These are phyloP conservation scores for Pseudopyrenochaeta lycopersici DNA, from an alignment of 2,329 filamentous ascomycete genomes.

Conservation along the genomic window DNA sequence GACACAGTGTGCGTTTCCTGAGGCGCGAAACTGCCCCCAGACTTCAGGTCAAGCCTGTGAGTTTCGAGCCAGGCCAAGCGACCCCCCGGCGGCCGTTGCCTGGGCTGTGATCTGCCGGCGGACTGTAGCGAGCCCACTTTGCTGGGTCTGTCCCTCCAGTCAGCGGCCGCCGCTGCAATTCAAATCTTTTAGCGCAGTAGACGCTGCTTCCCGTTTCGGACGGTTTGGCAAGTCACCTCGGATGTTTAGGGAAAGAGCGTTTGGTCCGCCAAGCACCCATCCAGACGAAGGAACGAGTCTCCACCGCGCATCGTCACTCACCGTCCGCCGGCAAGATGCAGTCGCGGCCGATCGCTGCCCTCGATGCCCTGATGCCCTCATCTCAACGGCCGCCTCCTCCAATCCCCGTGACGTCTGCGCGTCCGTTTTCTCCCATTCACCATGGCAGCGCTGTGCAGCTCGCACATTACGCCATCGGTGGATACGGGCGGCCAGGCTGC, in stretches of 20 bases:
- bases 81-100: slow-evolving; percentile 22
- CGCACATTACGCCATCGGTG: slow-evolving; percentile 17
- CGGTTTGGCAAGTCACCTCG: slow-evolving; percentile 15
- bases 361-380: slow-evolving; percentile 17
- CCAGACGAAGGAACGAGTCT: not conserved
- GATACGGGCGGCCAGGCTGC: slow-evolving; percentile 1
- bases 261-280: slow-evolving; percentile 9
- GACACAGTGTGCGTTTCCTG: slow-evolving; percentile 10
- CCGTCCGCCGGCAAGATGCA: slow-evolving; percentile 14
- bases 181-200: slow-evolving; percentile 24
- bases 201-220: slow-evolving; percentile 8
- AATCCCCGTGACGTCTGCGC: not conserved
- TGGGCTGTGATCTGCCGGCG: slow-evolving; percentile 29
- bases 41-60: not conserved
- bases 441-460: slow-evolving; percentile 1
- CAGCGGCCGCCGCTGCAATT: slow-evolving; percentile 24
- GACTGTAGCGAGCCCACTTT: slow-evolving; percentile 27
- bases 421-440: slow-evolving; percentile 15
- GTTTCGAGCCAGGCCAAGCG: not conserved
- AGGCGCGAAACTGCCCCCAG: slow-evolving; percentile 3
- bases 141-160: slow-evolving; percentile 21
- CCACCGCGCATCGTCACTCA: slow-evolving; percentile 9
- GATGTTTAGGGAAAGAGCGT: slow-evolving; percentile 33
- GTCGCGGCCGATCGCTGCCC: slow-evolving; percentile 2
- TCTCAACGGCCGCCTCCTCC: slow-evolving; percentile 20